Base-by-base conservation (phyloP, 2,329 filamentous ascomycete genomes). In the Tolypocladium nubicola region DNA sequence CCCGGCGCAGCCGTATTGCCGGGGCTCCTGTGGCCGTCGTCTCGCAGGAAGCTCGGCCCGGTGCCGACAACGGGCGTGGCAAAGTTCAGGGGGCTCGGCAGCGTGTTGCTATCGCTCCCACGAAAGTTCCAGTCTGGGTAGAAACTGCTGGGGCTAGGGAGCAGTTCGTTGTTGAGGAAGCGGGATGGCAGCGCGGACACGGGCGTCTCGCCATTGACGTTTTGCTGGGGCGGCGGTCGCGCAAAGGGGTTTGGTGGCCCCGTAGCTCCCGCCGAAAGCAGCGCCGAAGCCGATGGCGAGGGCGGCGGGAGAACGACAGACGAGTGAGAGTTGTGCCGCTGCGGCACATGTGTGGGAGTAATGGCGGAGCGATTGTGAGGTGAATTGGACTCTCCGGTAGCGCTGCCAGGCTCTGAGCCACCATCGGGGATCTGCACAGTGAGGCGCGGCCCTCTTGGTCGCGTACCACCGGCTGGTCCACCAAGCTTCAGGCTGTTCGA, bases 231-330 rank as follows among this genome's bases (percentile, higher is more conserved):
- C 33, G 86, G 82, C 1, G 93, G 94, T 47, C 93, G 82, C 9
- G 94, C 94, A 70, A 97, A 99, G 0, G 94, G 94, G 70, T 99
- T 99, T 2, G 91, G 91, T 16, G 94, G 94, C 0, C 94, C 94
- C 41, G 87, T 88, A 10, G 94, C 93, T 45, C 94, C 94, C 0
- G 94, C 94, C 53, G 91, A 96, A 57, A 97, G 78, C 8, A 97
- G 78, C 2, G 90, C 85, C 26, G 88, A 88, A 2, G 90, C 89
- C 37, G 90, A 96, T 0, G 94, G 93, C 1, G 94, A 97, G 0
- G 94, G 94, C 9, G 93, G 93, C 21, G 94, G 94, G 7, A 99
- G 79, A 3, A 97, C 90, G 23, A 96, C 86, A 5, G 82, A 81
- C 19, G 82, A 79, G 64, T 86, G 83, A 6, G 80, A 84, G 52